Evolutionary conservation across 352 stramenopile species (phyloP).

Genomic region (Pythium phragmiticola): DNA sequence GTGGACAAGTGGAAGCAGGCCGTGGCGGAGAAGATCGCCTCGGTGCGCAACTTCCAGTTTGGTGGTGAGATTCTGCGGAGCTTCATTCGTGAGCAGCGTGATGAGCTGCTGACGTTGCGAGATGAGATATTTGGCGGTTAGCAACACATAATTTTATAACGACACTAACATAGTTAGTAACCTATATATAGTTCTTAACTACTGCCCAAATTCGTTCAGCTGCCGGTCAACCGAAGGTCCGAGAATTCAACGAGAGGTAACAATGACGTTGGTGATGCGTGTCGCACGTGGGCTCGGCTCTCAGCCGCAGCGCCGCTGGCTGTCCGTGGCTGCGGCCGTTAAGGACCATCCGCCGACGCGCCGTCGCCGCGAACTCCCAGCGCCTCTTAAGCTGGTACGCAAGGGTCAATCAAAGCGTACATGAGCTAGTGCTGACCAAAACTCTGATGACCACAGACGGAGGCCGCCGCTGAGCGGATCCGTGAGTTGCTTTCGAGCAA

Average conservation of each 20-base stretch:
- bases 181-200: slow-evolving; percentile 8
- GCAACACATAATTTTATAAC: not conserved
- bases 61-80: slow-evolving; percentile 51
- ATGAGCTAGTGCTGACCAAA: not conserved
- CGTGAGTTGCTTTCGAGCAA: slow-evolving; percentile 83
- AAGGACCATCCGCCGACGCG: slow-evolving; percentile 39
- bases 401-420: not conserved
- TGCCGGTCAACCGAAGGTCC: slow-evolving; percentile 6
- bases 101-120: slow-evolving; percentile 56
- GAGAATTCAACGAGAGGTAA: slow-evolving; percentile 8
- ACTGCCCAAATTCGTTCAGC: slow-evolving; percentile 10
- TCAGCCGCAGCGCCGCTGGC: slow-evolving; percentile 16
- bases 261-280: slow-evolving; percentile 20
- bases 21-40: slow-evolving; percentile 45
- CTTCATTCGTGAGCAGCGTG: slow-evolving; percentile 56
- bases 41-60: slow-evolving; percentile 57
- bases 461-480: slow-evolving; percentile 86
- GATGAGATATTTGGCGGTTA: slow-evolving; percentile 47
- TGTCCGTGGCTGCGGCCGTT: slow-evolving; percentile 44
- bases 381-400: slow-evolving; percentile 72
- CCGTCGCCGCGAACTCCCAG: slow-evolving; percentile 66
- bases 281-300: not conserved
- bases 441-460: slow-evolving; percentile 48
- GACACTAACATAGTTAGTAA: not conserved
- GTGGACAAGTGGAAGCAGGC: slow-evolving; percentile 37